phyloP scores from a whole-genome alignment of 176 grass and related monocot genomes.

The Triticum urartu region DNA sequence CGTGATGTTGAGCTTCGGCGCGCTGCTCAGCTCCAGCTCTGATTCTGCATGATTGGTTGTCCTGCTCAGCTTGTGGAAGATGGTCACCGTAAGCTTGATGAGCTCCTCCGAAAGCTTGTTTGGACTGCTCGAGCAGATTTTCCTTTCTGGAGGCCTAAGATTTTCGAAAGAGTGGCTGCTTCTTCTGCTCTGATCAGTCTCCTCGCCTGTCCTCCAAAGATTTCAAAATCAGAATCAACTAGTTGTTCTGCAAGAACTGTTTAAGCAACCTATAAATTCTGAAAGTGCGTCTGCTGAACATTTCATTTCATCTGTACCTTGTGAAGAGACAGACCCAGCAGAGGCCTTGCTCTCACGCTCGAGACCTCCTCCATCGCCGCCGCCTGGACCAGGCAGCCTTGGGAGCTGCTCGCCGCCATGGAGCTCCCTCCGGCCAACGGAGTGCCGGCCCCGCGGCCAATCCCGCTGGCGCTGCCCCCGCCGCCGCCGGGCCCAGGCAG shows the following conservation, averaged over 20 bases:
- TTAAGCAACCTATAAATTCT: background rate
- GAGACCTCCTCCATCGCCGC: constrained; percentile 3
- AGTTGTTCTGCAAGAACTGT: background rate
- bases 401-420: constrained; percentile 35
- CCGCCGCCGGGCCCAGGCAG: constrained; percentile 26
- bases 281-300: background rate
- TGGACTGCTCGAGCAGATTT: constrained; percentile 35
- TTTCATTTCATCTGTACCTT: constrained; percentile 21
- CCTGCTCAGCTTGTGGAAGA: constrained; percentile 77
- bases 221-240: background rate
- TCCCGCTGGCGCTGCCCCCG: constrained; percentile 21
- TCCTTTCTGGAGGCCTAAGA: background rate
- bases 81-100: constrained; percentile 50
- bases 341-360: constrained; percentile 50
- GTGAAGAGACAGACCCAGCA: constrained; percentile 34
- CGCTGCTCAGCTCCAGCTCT: constrained; percentile 29
- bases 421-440: constrained; percentile 44
- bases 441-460: constrained; percentile 27
- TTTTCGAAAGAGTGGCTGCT: constrained; percentile 36
- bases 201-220: constrained; percentile 30
- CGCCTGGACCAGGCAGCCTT: constrained; percentile 22
- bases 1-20: constrained; percentile 48
- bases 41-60: background rate
- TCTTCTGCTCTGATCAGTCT: constrained; percentile 28
- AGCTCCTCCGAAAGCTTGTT: constrained; percentile 85